A percentile compares a stretch with the other conserved stretches of the same genome.
These are phyloP conservation scores for Alternaria sp. DNA, from an alignment of 2,329 filamentous ascomycete species.

Conservation along the genomic window DNA sequence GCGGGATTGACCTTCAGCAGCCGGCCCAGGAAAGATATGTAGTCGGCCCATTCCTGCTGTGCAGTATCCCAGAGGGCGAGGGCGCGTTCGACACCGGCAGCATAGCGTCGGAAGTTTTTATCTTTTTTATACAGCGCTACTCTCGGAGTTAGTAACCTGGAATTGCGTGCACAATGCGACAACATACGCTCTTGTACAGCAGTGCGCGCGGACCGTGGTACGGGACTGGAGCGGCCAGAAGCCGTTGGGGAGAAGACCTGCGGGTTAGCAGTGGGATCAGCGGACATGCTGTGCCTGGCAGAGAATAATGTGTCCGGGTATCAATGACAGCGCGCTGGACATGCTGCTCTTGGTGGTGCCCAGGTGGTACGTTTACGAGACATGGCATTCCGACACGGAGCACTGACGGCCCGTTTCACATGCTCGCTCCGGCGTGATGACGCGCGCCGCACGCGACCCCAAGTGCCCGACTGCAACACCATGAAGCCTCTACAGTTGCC, in stretches of 20 bases:
- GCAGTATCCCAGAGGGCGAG: slow-evolving; percentile 90
- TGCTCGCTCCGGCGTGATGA: slow-evolving; percentile 12
- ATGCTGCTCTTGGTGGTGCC: slow-evolving; percentile 31
- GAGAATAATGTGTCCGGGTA: slow-evolving; percentile 21
- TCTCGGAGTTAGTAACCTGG: slow-evolving; percentile 13
- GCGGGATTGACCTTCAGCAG: slow-evolving; percentile 75
- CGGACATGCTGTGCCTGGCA: slow-evolving; percentile 45
- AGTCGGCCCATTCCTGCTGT: slow-evolving; percentile 98
- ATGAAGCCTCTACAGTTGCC: slow-evolving; percentile 5
- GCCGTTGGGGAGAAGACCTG: slow-evolving; percentile 72
- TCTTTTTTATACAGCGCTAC: slow-evolving; percentile 66
- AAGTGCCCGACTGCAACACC: slow-evolving; percentile 4
- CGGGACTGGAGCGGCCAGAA: slow-evolving; percentile 81
- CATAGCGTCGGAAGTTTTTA: slow-evolving; percentile 84
- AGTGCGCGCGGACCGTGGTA: slow-evolving; percentile 76
- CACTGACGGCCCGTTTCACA: slow-evolving; percentile 23
- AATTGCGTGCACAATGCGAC: background rate
- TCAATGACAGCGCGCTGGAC: slow-evolving; percentile 28
- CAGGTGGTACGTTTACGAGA: slow-evolving; percentile 9
- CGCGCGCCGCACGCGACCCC: slow-evolving; percentile 20
- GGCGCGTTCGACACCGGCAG: slow-evolving; percentile 83
- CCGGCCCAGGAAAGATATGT: slow-evolving; percentile 93
- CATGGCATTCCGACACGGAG: slow-evolving; percentile 27
- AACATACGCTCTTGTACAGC: slow-evolving; percentile 76
- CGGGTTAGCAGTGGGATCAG: slow-evolving; percentile 46